Percentiles rank a stretch among this genome's conserved stretches.
Conservation (phyloP, 2,329 filamentous ascomycete genomes). For the Clarireedia monteithiana region DNA sequence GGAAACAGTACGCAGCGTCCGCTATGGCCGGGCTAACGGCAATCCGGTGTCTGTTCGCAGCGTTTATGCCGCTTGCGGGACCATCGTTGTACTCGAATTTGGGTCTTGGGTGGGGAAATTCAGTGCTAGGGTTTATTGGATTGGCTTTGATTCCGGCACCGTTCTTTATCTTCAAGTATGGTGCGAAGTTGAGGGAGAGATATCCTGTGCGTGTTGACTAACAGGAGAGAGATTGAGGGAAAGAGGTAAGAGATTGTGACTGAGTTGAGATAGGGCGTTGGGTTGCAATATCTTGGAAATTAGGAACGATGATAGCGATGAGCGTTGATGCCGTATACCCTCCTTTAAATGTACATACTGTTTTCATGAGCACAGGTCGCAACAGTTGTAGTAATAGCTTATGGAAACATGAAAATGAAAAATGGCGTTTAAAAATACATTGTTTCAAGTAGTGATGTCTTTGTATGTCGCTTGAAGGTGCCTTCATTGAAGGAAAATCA, state of each 20-base stretch:
- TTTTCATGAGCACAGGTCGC: too few species aligned
- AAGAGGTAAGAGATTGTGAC: too few species aligned
- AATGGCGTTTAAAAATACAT: too few species aligned
- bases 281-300: neutral
- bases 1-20: slow-evolving; percentile 32
- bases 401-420: too few species aligned
- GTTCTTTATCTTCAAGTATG: neutral
- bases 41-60: slow-evolving; percentile 37
- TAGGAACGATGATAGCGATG: neutral
- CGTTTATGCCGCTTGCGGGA: slow-evolving; percentile 46
- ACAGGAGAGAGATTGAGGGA: neutral
- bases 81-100: neutral
- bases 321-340: too few species aligned
- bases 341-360: too few species aligned
- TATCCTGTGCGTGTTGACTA: neutral
- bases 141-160: neutral
- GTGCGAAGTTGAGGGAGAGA: neutral
- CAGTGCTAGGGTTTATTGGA: slow-evolving; percentile 8
- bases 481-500: too few species aligned
- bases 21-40: slow-evolving; percentile 33
- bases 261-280: too few species aligned
- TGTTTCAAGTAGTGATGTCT: too few species aligned
- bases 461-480: too few species aligned
- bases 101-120: slow-evolving; percentile 9
- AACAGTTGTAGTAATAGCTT: too few species aligned